Evolutionary conservation across 805 yeast genomes (phyloP).

Genomic region (Sugiyamaella valdiviana): DNA sequence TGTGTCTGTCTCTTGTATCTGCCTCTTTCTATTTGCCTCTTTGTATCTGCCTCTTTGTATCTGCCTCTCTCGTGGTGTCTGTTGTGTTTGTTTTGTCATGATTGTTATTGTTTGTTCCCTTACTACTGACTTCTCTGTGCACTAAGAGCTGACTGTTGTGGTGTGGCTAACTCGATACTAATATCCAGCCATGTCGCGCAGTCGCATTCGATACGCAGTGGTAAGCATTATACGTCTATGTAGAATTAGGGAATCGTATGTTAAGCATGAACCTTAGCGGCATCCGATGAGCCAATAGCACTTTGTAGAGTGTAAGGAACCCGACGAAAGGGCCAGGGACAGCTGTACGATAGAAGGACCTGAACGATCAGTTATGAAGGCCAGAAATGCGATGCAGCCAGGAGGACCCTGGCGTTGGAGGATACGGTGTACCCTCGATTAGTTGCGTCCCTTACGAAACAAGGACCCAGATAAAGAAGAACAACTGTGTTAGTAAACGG

Average conservation of each 20-base stretch:
- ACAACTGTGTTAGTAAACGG: constrained; percentile 18
- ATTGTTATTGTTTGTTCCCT: background rate
- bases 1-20: background rate
- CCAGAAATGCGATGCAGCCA: too few species aligned
- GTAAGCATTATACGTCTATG: background rate
- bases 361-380: too few species aligned
- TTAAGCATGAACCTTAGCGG: background rate
- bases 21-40: background rate
- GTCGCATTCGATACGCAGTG: too few species aligned
- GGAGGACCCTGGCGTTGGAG: too few species aligned
- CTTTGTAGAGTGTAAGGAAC: too few species aligned
- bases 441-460: constrained; percentile 4
- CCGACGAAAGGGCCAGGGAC: background rate
- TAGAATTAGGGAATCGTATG: background rate
- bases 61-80: background rate
- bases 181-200: too few species aligned
- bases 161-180: too few species aligned
- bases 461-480: constrained; percentile 13
- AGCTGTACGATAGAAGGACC: background rate
- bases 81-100: background rate
- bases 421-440: too few species aligned
- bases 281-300: background rate
- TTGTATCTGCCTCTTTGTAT: background rate
- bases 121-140: background rate
- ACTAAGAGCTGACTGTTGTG: too few species aligned